A percentile compares a stretch with the other conserved stretches of the same genome.
These are phyloP conservation scores for Yamadazyma epiphylla DNA, from an alignment of 1,139 yeast genomes.

Conservation along the genomic window DNA sequence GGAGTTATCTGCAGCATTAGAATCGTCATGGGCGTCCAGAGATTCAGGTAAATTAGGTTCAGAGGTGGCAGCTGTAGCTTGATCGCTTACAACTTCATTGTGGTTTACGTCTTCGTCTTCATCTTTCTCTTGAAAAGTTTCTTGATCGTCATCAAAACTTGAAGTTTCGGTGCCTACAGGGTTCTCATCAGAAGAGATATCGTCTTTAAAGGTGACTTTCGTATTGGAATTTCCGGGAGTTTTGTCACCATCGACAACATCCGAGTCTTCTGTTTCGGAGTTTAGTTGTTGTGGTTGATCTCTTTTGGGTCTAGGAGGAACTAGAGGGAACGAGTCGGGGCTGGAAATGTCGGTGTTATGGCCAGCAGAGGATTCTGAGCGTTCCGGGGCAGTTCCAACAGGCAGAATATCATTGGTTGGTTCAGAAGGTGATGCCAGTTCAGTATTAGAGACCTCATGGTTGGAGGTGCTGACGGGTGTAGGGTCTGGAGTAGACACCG, in stretches of 20 bases:
- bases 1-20: too few relatives aligned
- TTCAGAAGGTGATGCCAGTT: too few relatives aligned
- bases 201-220: conserved; percentile 29
- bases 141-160: conserved; percentile 32
- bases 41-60: too few relatives aligned
- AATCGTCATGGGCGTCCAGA: neutral
- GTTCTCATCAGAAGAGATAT: conserved; percentile 17
- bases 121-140: conserved; percentile 30
- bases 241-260: conserved; percentile 28
- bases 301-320: conserved; percentile 8
- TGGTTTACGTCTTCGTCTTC: too few relatives aligned
- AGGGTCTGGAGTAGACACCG: too few relatives aligned
- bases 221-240: conserved; percentile 35
- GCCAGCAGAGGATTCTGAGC: too few relatives aligned
- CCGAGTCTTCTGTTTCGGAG: conserved; percentile 2
- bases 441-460: too few relatives aligned
- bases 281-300: neutral
- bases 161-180: conserved; percentile 14
- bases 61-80: too few relatives aligned
- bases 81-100: neutral
- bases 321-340: conserved; percentile 6
- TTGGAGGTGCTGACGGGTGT: too few relatives aligned
- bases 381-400: too few relatives aligned
- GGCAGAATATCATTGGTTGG: too few relatives aligned
- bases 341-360: too few relatives aligned